These are phyloP conservation scores for Fusarium tuaranense DNA, from an alignment of 2,329 filamentous ascomycete species.

Conservation along the genomic window DNA sequence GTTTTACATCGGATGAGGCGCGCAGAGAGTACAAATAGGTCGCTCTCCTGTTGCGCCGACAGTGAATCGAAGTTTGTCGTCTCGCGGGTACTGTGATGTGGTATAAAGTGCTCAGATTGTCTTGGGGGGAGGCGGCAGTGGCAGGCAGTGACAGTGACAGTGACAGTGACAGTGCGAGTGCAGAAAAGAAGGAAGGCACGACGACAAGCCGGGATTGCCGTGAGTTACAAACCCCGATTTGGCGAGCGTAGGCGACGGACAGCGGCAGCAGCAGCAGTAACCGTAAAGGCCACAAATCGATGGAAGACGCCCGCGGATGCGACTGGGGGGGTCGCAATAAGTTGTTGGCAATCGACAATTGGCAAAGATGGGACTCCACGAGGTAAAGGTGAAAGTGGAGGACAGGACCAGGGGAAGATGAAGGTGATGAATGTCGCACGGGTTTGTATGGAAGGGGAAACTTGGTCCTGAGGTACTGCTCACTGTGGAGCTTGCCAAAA, in stretches of 20 bases:
- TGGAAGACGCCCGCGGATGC: constrained; percentile 3
- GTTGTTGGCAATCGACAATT: constrained; percentile 24
- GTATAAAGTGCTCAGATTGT: constrained; percentile 30
- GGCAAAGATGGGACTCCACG: not conserved
- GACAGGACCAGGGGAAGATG: constrained; percentile 20
- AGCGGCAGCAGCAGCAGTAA: not conserved
- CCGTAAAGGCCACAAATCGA: constrained; percentile 13
- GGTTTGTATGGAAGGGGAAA: constrained; percentile 8
- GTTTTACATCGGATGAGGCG: not conserved
- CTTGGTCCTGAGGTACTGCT: constrained; percentile 9
- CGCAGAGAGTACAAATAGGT: constrained; percentile 24
- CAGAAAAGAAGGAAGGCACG: constrained; percentile 5
- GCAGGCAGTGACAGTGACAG: constrained; percentile 23
- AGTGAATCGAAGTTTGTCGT: constrained; percentile 31
- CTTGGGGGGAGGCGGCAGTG: constrained; percentile 8
- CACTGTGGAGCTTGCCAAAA: constrained; percentile 26
- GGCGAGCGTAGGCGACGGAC: constrained; percentile 18
- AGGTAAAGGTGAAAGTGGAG: constrained; percentile 10
- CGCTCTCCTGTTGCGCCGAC: constrained; percentile 32
- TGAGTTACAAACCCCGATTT: constrained; percentile 21
- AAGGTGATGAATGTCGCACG: constrained; percentile 22
- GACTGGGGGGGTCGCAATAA: constrained; percentile 8
- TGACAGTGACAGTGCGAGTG: constrained; percentile 25
- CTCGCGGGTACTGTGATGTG: constrained; percentile 27
- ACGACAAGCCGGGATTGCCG: constrained; percentile 11